Conservation (phyloP, 495 filamentous ascomycete species). For the Hypoxylon subgilvum region DNA sequence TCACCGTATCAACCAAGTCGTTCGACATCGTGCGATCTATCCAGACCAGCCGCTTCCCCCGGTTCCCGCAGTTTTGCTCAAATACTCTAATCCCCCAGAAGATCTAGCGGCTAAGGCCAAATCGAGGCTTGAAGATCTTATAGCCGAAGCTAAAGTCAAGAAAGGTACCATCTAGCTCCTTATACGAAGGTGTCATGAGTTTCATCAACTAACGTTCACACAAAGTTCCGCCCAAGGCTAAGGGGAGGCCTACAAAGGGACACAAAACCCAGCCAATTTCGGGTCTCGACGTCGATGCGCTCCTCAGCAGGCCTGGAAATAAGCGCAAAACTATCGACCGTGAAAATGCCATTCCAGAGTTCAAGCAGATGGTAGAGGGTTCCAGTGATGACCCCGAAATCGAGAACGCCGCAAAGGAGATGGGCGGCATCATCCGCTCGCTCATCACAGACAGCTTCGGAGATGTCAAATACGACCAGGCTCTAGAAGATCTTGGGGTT, state of each 20-base stretch:
- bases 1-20: slow-evolving; percentile 84
- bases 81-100: slow-evolving; percentile 76
- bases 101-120: slow-evolving; percentile 63
- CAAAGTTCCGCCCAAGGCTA: slow-evolving; percentile 83
- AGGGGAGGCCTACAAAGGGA: slow-evolving; percentile 71
- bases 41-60: slow-evolving; percentile 71
- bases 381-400: slow-evolving; percentile 67
- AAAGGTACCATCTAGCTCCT: slow-evolving; percentile 61
- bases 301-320: slow-evolving; percentile 63
- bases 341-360: slow-evolving; percentile 87
- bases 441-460: slow-evolving; percentile 76
- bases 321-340: slow-evolving; percentile 67
- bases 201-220: slow-evolving; percentile 36
- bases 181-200: not conserved
- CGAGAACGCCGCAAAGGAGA: slow-evolving; percentile 73
- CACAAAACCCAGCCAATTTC: slow-evolving; percentile 84
- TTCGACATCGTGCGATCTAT: slow-evolving; percentile 80
- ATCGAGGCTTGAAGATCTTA: slow-evolving; percentile 67
- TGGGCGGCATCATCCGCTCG: slow-evolving; percentile 70
- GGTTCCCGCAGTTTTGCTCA: slow-evolving; percentile 69
- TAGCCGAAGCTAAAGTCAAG: slow-evolving; percentile 79
- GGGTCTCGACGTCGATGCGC: slow-evolving; percentile 81
- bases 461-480: slow-evolving; percentile 74
- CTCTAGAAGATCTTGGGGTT: slow-evolving; percentile 75
- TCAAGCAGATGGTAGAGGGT: slow-evolving; percentile 77